Evolutionary conservation across 2,329 filamentous ascomycete species (phyloP).

Genomic region (Cladosporium cucumerinum): DNA sequence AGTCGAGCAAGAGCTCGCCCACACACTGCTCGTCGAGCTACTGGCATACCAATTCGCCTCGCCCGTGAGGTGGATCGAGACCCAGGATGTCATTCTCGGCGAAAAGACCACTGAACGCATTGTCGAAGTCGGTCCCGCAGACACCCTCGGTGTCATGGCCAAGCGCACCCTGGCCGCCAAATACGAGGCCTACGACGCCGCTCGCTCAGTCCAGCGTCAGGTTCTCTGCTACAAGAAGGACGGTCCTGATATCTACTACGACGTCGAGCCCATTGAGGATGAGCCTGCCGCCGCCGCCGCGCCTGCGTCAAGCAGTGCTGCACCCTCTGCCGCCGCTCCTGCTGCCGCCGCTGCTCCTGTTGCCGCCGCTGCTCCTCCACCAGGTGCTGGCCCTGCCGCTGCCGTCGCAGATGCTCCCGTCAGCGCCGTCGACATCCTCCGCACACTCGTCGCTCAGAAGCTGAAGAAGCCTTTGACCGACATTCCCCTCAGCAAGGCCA

Average conservation of each 20-base stretch:
- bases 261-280: constrained; percentile 91
- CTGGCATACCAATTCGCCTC: constrained; percentile 99
- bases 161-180: constrained; percentile 93
- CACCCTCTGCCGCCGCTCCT: constrained; percentile 45
- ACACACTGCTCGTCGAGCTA: constrained; percentile 96
- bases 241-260: constrained; percentile 98
- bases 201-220: constrained; percentile 91
- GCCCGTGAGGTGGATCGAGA: constrained; percentile 99
- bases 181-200: constrained; percentile 97
- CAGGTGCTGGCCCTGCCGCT: constrained; percentile 78
- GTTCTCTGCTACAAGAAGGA: constrained; percentile 99
- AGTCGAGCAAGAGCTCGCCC: constrained; percentile 97
- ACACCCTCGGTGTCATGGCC: constrained; percentile 96
- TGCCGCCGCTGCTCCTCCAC: constrained; percentile 54
- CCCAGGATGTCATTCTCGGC: constrained; percentile 97
- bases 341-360: constrained; percentile 54
- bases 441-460: constrained; percentile 90
- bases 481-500: constrained; percentile 89
- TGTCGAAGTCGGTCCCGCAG: constrained; percentile 93
- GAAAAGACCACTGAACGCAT: constrained; percentile 96
- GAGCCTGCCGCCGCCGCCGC: constrained; percentile 60
- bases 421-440: constrained; percentile 82
- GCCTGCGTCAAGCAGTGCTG: constrained; percentile 44
- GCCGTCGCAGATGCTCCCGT: constrained; percentile 84
- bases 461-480: constrained; percentile 90